Evolutionary conservation across 2,329 filamentous ascomycete genomes (phyloP).

Genomic region (Pseudogymnoascus sp.): DNA sequence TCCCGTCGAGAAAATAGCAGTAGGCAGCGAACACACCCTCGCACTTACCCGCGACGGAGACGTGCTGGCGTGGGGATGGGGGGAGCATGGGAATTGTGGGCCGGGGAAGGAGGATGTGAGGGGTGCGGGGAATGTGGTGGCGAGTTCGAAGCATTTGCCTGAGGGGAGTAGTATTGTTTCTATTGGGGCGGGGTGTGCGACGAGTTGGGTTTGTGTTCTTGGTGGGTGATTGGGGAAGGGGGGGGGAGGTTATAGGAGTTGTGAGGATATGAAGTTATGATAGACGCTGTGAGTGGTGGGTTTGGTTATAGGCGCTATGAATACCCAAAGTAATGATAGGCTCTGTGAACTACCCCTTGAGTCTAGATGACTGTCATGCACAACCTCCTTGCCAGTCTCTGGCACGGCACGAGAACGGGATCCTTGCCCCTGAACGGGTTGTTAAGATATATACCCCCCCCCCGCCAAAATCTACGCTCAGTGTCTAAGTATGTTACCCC

Average conservation of each 20-base stretch:
- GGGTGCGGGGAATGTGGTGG: slow-evolving; percentile 60
- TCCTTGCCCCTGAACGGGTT: not conserved
- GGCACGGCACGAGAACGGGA: too few relatives aligned
- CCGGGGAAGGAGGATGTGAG: slow-evolving; percentile 58
- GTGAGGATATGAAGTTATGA: not conserved
- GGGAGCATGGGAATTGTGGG: slow-evolving; percentile 95
- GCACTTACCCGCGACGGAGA: slow-evolving; percentile 57
- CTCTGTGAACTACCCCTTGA: not conserved
- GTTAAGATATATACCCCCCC: not conserved
- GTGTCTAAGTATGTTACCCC: not conserved
- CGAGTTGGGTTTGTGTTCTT: slow-evolving; percentile 63
- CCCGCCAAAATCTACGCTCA: not conserved
- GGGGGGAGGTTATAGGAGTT: not conserved
- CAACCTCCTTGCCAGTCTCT: not conserved
- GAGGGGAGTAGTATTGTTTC: slow-evolving; percentile 44
- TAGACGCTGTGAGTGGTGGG: not conserved
- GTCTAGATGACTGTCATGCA: not conserved
- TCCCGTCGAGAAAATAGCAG: slow-evolving; percentile 54
- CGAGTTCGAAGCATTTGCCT: slow-evolving; percentile 47
- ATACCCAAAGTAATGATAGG: not conserved
- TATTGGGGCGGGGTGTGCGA: slow-evolving; percentile 83
- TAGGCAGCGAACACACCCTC: slow-evolving; percentile 86
- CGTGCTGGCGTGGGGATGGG: slow-evolving; percentile 89
- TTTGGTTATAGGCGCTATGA: not conserved
- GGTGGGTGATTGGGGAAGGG: not conserved